These are phyloP conservation scores for Pyrenophora teres DNA, from an alignment of 2,329 filamentous ascomycete genomes.

Conservation along the genomic window DNA sequence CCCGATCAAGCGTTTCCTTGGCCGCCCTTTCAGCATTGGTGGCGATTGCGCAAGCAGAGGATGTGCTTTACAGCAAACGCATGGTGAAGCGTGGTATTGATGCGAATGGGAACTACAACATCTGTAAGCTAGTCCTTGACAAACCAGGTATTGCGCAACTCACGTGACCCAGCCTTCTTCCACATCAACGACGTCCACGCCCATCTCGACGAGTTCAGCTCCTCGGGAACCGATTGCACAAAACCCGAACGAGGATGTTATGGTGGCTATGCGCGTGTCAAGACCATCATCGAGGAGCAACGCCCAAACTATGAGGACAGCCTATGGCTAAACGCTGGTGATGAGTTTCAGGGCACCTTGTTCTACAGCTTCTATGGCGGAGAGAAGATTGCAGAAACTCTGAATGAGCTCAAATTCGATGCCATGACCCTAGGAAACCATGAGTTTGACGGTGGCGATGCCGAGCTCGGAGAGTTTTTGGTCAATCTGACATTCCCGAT, in stretches of 20 bases:
- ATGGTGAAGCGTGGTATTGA: slow-evolving; percentile 40
- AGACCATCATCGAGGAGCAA: slow-evolving; percentile 62
- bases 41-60: slow-evolving; percentile 27
- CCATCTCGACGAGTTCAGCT: slow-evolving; percentile 66
- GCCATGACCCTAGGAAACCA: slow-evolving; percentile 60
- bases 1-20: slow-evolving; percentile 16
- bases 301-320: slow-evolving; percentile 64
- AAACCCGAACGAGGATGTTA: slow-evolving; percentile 62
- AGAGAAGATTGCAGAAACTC: slow-evolving; percentile 69
- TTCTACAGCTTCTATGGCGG: slow-evolving; percentile 70
- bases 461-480: slow-evolving; percentile 65
- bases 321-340: slow-evolving; percentile 68
- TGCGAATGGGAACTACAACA: slow-evolving; percentile 42
- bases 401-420: slow-evolving; percentile 69
- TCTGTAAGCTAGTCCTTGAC: slow-evolving; percentile 27
- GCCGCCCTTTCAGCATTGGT: slow-evolving; percentile 30
- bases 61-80: slow-evolving; percentile 37
- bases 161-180: slow-evolving; percentile 58
- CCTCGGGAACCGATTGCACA: slow-evolving; percentile 66
- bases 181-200: slow-evolving; percentile 73
- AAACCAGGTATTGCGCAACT: neutral
- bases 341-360: slow-evolving; percentile 71
- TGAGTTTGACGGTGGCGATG: slow-evolving; percentile 69
- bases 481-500: slow-evolving; percentile 68
- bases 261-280: slow-evolving; percentile 68